phyloP scores from a whole-genome alignment of 257 asterid species.

The Solanum infundibuliforme region DNA sequence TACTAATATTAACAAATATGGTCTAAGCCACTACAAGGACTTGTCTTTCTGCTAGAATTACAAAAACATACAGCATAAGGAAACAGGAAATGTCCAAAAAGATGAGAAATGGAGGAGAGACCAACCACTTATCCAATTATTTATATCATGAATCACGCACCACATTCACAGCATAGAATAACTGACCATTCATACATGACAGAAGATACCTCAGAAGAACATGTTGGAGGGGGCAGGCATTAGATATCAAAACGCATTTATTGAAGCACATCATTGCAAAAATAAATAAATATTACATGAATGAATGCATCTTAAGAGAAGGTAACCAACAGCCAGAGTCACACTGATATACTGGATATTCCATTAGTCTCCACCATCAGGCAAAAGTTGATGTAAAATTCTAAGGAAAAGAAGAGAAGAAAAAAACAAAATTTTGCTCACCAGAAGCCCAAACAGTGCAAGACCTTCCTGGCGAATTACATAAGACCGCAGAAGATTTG shows the following conservation, averaged over 20 bases:
- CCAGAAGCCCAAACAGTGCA: conserved; percentile 74
- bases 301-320: neutral
- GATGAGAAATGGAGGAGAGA: neutral
- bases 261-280: neutral
- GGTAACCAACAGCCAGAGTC: neutral
- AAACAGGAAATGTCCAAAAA: neutral
- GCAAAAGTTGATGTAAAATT: neutral
- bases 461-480: conserved; percentile 67
- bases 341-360: neutral
- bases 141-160: neutral
- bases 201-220: neutral
- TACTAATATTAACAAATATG: neutral
- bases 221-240: neutral
- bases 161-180: neutral
- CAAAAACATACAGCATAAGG: neutral
- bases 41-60: neutral
- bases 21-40: neutral
- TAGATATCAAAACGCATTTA: neutral
- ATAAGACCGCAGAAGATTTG: conserved; percentile 72
- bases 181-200: neutral
- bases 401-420: neutral
- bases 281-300: neutral
- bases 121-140: neutral
- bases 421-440: conserved; percentile 23
- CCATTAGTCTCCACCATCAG: neutral